These are phyloP conservation scores for Platanthera zijinensis DNA, from an alignment of 106 monocot species.

Conservation along the genomic window DNA sequence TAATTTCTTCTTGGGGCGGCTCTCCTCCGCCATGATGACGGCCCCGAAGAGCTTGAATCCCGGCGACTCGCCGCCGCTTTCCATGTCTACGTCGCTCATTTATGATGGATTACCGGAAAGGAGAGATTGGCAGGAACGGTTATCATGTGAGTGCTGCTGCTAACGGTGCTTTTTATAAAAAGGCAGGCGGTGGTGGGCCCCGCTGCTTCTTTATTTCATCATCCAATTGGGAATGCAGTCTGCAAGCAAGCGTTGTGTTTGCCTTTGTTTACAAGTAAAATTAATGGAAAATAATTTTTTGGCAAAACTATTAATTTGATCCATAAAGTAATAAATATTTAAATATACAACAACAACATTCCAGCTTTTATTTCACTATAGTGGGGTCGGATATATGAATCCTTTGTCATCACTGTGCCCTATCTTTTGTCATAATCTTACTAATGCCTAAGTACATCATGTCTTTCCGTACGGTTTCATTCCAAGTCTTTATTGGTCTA, in stretches of 20 bases:
- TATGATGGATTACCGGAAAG: neutral
- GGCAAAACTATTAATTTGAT: too few species aligned
- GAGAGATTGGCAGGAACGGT: neutral
- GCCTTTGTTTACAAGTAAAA: too few species aligned
- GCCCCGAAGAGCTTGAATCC: conserved; percentile 6
- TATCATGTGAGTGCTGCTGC: neutral
- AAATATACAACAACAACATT: too few species aligned
- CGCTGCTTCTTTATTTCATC: neutral
- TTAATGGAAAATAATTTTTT: too few species aligned
- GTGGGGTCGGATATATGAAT: too few species aligned
- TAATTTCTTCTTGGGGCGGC: neutral
- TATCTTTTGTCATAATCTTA: too few species aligned
- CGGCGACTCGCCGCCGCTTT: neutral
- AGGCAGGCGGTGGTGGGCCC: neutral
- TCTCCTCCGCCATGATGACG: conserved; percentile 1
- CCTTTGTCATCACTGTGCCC: too few species aligned
- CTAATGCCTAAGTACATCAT: too few species aligned
- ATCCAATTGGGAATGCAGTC: neutral
- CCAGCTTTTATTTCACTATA: too few species aligned
- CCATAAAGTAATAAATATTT: too few species aligned
- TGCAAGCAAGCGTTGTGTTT: neutral
- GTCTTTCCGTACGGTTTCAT: too few species aligned
- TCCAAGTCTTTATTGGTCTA: too few species aligned
- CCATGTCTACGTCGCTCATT: neutral
- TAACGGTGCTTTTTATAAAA: neutral